Percentiles rank a stretch among this genome's conserved stretches.
phyloP scores from a whole-genome alignment of 106 monocot species.

The Acanthochlamys bracteata region DNA sequence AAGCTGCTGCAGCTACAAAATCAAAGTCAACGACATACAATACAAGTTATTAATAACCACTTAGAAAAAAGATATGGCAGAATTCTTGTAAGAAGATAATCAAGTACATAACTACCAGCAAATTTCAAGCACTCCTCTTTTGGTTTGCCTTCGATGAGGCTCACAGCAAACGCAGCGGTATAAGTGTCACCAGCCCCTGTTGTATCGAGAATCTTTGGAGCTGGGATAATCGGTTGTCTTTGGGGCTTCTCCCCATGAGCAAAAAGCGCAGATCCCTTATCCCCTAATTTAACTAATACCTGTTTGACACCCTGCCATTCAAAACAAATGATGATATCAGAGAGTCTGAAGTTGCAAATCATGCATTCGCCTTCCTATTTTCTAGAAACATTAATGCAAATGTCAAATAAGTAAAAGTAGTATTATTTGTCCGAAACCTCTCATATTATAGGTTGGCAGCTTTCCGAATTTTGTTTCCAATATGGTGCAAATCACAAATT shows the following conservation, averaged over 20 bases:
- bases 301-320: conserved; percentile 52
- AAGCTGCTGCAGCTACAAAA: conserved; percentile 86
- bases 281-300: conserved; percentile 80
- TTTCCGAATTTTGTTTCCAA: too few species aligned
- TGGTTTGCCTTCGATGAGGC: conserved; percentile 69
- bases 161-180: conserved; percentile 93
- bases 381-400: too few species aligned
- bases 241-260: conserved; percentile 64
- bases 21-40: background rate
- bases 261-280: conserved; percentile 81
- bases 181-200: conserved; percentile 96
- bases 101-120: conserved; percentile 44
- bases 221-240: conserved; percentile 50
- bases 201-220: conserved; percentile 65
- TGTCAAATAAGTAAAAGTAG: too few species aligned
- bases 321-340: background rate
- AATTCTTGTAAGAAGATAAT: background rate
- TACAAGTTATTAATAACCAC: background rate
- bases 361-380: background rate
- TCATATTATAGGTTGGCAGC: too few species aligned
- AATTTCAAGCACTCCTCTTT: conserved; percentile 68
- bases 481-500: too few species aligned
- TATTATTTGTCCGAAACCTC: too few species aligned
- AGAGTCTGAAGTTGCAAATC: background rate
- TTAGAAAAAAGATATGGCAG: background rate